Evolutionary conservation across 768 basidiomycete genomes (phyloP).

Genomic region (Floccularia luteovirens): DNA sequence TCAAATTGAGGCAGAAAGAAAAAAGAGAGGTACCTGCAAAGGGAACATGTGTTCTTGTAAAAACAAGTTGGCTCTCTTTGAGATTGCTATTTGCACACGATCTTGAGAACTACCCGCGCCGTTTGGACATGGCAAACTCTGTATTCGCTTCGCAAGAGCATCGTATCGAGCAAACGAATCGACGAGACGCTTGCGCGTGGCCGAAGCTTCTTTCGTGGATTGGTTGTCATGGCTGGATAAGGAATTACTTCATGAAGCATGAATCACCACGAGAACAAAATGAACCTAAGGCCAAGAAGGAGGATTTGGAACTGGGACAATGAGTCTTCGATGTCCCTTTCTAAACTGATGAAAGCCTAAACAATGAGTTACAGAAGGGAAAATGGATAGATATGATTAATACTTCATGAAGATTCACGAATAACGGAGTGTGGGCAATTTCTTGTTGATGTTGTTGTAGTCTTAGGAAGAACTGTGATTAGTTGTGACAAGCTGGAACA

Average conservation of each 20-base stretch:
- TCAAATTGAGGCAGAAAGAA: neutral
- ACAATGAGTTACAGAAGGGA: neutral
- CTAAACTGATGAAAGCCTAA: constrained; percentile 65
- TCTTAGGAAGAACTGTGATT: constrained; percentile 26
- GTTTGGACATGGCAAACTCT: constrained; percentile 54
- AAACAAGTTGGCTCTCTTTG: constrained; percentile 69
- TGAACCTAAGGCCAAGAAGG: constrained; percentile 60
- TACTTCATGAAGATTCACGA: constrained; percentile 69
- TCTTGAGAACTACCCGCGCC: constrained; percentile 71
- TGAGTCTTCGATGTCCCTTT: constrained; percentile 84
- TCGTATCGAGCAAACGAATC: constrained; percentile 89
- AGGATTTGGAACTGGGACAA: constrained; percentile 89
- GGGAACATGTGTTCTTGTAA: constrained; percentile 89
- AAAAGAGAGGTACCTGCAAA: constrained; percentile 52
- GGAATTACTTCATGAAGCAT: neutral
- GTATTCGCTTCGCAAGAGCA: constrained; percentile 78
- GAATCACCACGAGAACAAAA: neutral
- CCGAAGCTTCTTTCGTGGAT: constrained; percentile 59
- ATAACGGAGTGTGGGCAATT: constrained; percentile 44
- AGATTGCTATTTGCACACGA: constrained; percentile 76
- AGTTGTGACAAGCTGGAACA: constrained; percentile 2
- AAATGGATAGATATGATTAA: neutral
- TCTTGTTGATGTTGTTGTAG: constrained; percentile 78
- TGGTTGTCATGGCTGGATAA: constrained; percentile 33
- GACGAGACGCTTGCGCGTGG: constrained; percentile 73